Evolutionary conservation across 495 filamentous ascomycete genomes (phyloP).

Genomic region (Podospora australis): DNA sequence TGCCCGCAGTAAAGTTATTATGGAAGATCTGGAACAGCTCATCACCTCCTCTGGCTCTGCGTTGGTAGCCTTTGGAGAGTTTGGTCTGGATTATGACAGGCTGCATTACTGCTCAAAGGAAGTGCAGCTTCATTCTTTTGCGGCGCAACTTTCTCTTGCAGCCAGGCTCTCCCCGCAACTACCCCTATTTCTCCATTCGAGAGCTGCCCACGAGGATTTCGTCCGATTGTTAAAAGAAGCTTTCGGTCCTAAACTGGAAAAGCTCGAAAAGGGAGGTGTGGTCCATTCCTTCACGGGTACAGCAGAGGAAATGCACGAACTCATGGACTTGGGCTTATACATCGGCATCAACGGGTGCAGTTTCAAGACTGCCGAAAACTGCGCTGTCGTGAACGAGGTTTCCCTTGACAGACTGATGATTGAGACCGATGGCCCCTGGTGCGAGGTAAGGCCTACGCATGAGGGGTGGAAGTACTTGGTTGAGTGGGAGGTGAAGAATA

Average conservation of each 20-base stretch:
- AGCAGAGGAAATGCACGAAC: constrained; percentile 66
- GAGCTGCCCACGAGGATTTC: constrained; percentile 78
- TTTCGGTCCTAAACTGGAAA: constrained; percentile 40
- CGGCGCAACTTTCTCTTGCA: constrained; percentile 69
- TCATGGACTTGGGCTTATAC: constrained; percentile 71
- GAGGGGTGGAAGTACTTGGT: constrained; percentile 53
- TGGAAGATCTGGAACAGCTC: constrained; percentile 55
- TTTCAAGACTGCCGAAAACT: constrained; percentile 85
- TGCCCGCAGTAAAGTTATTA: constrained; percentile 34
- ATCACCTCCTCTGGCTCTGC: constrained; percentile 23
- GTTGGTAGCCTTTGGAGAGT: constrained; percentile 82
- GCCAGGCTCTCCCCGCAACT: constrained; percentile 59
- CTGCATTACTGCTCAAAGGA: constrained; percentile 70
- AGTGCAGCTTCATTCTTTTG: constrained; percentile 78
- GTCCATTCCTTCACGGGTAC: constrained; percentile 92
- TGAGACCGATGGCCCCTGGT: constrained; percentile 94
- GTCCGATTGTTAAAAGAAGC: constrained; percentile 51
- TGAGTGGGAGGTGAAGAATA: neutral
- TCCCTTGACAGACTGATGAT: constrained; percentile 72
- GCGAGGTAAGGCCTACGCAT: constrained; percentile 60
- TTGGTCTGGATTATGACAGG: constrained; percentile 93
- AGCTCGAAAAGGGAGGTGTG: constrained; percentile 63
- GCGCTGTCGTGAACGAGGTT: constrained; percentile 70
- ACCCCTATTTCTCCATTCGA: constrained; percentile 84
- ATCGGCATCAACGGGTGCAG: constrained; percentile 88